A percentile compares a stretch with the other conserved stretches of the same genome.
phyloP scores from a whole-genome alignment of 2,329 filamentous ascomycete genomes.

The Penicillium sp. region DNA sequence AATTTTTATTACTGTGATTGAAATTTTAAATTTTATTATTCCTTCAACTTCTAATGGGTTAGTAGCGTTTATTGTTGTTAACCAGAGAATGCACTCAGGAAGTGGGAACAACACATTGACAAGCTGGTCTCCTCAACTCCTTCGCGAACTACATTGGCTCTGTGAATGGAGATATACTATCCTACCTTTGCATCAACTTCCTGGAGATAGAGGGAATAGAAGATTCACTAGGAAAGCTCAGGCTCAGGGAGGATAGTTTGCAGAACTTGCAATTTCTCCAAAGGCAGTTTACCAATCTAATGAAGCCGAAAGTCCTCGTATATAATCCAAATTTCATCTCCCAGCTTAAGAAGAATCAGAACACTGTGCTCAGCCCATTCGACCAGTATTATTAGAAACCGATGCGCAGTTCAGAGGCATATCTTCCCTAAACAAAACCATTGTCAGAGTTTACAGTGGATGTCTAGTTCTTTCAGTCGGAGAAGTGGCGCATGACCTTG shows the following conservation, averaged over 20 bases:
- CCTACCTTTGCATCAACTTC: not conserved
- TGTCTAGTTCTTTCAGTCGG: not conserved
- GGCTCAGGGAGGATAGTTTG: not conserved
- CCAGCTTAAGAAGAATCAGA: too few species aligned
- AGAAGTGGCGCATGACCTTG: not conserved
- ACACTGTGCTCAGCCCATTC: not conserved
- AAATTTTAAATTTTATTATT: too few species aligned
- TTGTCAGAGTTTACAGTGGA: not conserved
- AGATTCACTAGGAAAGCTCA: not conserved
- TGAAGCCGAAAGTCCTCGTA: not conserved
- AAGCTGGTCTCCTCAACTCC: not conserved
- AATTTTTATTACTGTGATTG: too few species aligned
- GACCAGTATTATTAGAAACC: not conserved
- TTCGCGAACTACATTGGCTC: not conserved
- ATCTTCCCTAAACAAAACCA: not conserved
- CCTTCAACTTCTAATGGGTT: too few species aligned
- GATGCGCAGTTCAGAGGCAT: not conserved
- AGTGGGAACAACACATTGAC: not conserved
- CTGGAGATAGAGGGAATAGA: not conserved
- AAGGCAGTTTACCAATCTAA: not conserved
- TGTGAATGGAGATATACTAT: not conserved
- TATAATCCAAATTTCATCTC: too few species aligned
- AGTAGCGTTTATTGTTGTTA: too few species aligned
- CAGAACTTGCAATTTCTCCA: not conserved
- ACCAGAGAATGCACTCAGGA: too few species aligned